phyloP scores from a whole-genome alignment of 192 early-diverging fungal species.

The Coemansia sp. region DNA sequence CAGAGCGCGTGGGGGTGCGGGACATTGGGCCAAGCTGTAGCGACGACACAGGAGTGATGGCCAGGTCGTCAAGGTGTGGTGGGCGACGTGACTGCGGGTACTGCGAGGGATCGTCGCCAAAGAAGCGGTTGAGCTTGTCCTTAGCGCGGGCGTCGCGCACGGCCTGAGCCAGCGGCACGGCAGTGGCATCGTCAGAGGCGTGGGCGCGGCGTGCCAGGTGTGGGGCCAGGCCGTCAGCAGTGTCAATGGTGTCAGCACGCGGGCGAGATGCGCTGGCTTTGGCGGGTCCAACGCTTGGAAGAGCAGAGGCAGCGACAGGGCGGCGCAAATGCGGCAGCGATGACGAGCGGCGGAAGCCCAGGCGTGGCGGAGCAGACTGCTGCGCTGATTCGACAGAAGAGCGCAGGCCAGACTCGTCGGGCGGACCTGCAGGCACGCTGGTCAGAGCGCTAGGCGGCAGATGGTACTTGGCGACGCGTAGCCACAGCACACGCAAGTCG shows the following conservation, averaged over 20 bases:
- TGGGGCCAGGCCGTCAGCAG: constrained; percentile 28
- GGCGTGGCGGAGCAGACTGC: constrained; percentile 6
- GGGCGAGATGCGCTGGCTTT: constrained; percentile 19
- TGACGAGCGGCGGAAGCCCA: constrained; percentile 44
- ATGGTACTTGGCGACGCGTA: constrained; percentile 47
- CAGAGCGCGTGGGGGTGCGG: constrained; percentile 43
- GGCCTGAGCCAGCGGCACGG: constrained; percentile 11
- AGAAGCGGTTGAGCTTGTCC: constrained; percentile 65
- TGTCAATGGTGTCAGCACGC: constrained; percentile 54
- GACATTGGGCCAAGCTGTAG: constrained; percentile 18
- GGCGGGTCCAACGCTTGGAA: neutral
- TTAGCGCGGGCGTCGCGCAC: constrained; percentile 47
- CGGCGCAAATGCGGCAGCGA: constrained; percentile 53
- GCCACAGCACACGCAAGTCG: constrained; percentile 57
- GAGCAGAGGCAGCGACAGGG: neutral
- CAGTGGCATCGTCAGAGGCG: constrained; percentile 16
- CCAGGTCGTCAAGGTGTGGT: constrained; percentile 29
- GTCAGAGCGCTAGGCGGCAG: constrained; percentile 34
- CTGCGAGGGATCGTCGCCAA: constrained; percentile 61
- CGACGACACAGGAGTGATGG: constrained; percentile 36
- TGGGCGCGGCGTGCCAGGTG: constrained; percentile 42
- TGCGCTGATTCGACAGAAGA: neutral
- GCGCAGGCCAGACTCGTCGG: neutral
- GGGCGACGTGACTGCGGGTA: constrained; percentile 33
- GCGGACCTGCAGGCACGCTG: constrained; percentile 51